phyloP scores from a whole-genome alignment of 2,329 filamentous ascomycete genomes.

The Colletotrichum limetticola region DNA sequence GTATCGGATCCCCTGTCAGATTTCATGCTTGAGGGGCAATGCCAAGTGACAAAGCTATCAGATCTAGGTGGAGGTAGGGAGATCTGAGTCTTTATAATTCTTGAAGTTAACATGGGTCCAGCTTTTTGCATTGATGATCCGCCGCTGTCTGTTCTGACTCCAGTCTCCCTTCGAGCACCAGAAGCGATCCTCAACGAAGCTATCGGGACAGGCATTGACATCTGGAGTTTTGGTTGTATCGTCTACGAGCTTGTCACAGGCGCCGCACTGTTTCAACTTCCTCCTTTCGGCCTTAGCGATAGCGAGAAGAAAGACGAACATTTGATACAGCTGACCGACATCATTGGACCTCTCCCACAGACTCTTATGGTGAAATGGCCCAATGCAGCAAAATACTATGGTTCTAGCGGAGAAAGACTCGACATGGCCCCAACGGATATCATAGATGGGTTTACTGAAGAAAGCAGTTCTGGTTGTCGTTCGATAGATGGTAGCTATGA shows the following conservation, averaged over 20 bases:
- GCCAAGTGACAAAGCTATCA: slow-evolving; percentile 2
- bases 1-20: neutral
- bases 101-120: neutral
- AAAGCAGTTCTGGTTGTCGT: neutral
- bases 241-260: slow-evolving; percentile 36
- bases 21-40: neutral
- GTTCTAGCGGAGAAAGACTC: slow-evolving; percentile 1
- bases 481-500: neutral
- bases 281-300: slow-evolving; percentile 5
- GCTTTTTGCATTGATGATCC: slow-evolving; percentile 10
- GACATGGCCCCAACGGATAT: neutral
- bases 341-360: slow-evolving; percentile 34
- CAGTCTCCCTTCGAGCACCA: neutral
- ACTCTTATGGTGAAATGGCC: slow-evolving; percentile 32
- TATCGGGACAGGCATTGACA: slow-evolving; percentile 30
- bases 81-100: no score
- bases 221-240: slow-evolving; percentile 39
- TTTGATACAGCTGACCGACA: slow-evolving; percentile 35
- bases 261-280: slow-evolving; percentile 21
- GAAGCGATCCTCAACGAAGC: neutral
- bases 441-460: slow-evolving; percentile 1
- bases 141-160: neutral
- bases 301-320: slow-evolving; percentile 28
- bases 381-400: slow-evolving; percentile 26
- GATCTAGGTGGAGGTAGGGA: slow-evolving; percentile 19